Base-by-base conservation (phyloP, 2,329 filamentous ascomycete genomes). In the Hawksworthiomyces lignivorus region DNA sequence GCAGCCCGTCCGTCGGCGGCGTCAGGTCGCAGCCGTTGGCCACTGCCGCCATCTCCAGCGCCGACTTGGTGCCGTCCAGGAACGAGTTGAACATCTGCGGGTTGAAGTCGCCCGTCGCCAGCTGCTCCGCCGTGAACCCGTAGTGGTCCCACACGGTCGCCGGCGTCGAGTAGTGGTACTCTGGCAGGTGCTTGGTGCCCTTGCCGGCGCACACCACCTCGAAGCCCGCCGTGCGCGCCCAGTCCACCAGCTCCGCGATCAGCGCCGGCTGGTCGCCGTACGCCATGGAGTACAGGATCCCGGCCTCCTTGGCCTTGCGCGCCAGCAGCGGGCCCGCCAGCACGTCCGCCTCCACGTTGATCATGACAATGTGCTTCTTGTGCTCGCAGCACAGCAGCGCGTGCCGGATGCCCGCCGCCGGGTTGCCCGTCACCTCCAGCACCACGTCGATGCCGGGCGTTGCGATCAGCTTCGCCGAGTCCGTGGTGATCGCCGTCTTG, bases 1-100 rank as follows among this genome's bases (percentile, higher is more conserved):
- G 51, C 5, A 69, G 54, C 9, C 65, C 65, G 26, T 61, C 50
- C 6, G 56, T 56, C 0, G 65, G 66, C 11, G 64, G 62, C 8
- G 50, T 58, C 18, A 70, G 53, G 44, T 62, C 59, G 48, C 65
- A 68, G 12, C 62, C 63, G 41, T 69, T 70, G 5, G 67, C 60
- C 1, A 69, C 66, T 11, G 67, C 67, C 5, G 66, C 64, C 67
- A 70, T 70, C 50, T 69, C 65, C 5, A 69, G 52, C 1, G 64
- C 64, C 2, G 60, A 64, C 49, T 69, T 69, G 7, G 67, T 69
- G n/a, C 67, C 67, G 43, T 70, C 65, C 3, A 69, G 54, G 54
- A 68, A 70, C 0, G 61, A 65, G 48, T 69, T 69, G 59, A 69
- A 69, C 62, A 69, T 70, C 35, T 68, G 64, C 5, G 63, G 61